Percentiles rank a stretch among this genome's conserved stretches.
Conservation (phyloP, 345 rosid genomes). For the thale cress (Arabidopsis thaliana) region DNA sequence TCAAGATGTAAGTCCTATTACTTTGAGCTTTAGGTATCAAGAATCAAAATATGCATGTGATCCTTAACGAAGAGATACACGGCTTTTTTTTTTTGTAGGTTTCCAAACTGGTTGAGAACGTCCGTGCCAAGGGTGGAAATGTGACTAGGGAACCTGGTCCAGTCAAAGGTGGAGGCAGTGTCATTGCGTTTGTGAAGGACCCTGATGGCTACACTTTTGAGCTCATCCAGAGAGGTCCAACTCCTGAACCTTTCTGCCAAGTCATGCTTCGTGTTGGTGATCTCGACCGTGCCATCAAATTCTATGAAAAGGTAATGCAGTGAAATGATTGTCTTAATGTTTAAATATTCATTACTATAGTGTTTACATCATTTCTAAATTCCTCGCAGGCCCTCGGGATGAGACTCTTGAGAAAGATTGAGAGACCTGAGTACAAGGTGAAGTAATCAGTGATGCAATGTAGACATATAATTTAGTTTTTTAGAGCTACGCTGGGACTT, state of each 20-base stretch:
- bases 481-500: not conserved
- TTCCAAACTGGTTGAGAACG: conserved; percentile 72
- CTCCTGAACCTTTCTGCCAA: conserved; percentile 96
- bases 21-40: conserved; percentile 1
- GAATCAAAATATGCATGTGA: conserved; percentile 1
- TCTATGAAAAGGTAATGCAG: conserved; percentile 81
- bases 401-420: conserved; percentile 72
- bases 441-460: not conserved
- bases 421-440: conserved; percentile 85
- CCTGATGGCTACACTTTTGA: conserved; percentile 94
- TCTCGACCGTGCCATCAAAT: conserved; percentile 76
- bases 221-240: conserved; percentile 83
- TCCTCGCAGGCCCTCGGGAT: conserved; percentile 80
- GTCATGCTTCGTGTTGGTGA: conserved; percentile 97
- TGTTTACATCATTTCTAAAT: not conserved
- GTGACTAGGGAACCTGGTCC: conserved; percentile 93
- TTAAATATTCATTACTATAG: not conserved
- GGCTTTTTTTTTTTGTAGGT: conserved; percentile 49
- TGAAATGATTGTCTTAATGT: not conserved
- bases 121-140: conserved; percentile 78
- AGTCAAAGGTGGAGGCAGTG: conserved; percentile 77
- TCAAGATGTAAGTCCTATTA: conserved; percentile 62
- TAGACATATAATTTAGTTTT: not conserved
- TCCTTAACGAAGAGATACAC: not conserved
- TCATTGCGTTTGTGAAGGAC: conserved; percentile 92